Base-by-base conservation (phyloP, 2,329 filamentous ascomycete species). In the Hansfordia pulvinata region DNA sequence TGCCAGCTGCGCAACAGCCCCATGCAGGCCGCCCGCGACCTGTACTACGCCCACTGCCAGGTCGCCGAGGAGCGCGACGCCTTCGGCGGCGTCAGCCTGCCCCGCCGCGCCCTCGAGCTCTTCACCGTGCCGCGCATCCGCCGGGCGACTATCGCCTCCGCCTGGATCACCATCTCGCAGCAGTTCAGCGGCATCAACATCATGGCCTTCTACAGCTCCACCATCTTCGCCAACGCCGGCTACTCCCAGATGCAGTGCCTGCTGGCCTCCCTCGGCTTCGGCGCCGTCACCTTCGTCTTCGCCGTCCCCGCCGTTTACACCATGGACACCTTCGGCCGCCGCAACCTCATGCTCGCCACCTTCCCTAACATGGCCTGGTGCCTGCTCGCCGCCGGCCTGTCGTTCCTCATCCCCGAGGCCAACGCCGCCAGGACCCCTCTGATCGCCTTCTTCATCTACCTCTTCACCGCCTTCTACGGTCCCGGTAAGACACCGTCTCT, bases 241-340 rank as follows among this genome's bases (percentile, higher is more conserved):
- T 52, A 54, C n/a, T 40, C 36, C 12, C 38, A 47, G 7, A 51
- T 51, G 25, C 48, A 44, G 1, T 52, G 58, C 1, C 43, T 63
- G 3, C 44, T 53, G 19, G 56, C 54, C 0, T 58, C 54, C 10
- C 53, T 58, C 19, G 58, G 60, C 2, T 61, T 57, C 20, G 59
- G 60, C 6, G 40, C 73, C 12, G 55, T 75, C 34, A 75, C 74
- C 42, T 77, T 76, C 45, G 28, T 76, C 11, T 77, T 76, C 33
- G 69, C 73, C n/a, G 72, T 67, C 49, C 73, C 72, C 0, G 72
- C 74, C 2, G 54, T 77, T 31, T 74, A 63, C 56, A 76, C 72
- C 3, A 77, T 78, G 27, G 74, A 78, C 38, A 76, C 70, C 0
- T 76, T 67, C 38, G 74, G 73, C 7, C 68, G 74, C 13, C 63